Evolutionary conservation across 2,329 filamentous ascomycete species (phyloP).

Genomic region (Aspergillus costaricaensis): DNA sequence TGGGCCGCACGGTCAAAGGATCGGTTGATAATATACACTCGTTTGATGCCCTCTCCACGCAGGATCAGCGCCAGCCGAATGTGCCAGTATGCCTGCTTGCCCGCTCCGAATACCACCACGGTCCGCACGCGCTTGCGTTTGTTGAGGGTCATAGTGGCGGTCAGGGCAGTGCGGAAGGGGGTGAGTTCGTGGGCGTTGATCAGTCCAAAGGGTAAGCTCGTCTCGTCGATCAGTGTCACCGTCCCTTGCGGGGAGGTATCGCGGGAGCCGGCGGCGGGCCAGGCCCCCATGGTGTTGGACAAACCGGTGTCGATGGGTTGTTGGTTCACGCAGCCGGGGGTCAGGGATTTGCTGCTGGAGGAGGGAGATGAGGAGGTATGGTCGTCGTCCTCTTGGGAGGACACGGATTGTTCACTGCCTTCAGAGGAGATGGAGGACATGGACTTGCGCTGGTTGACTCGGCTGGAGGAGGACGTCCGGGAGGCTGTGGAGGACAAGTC

Average conservation of each 20-base stretch:
- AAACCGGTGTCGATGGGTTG: constrained; percentile 28
- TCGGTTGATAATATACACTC: constrained; percentile 81
- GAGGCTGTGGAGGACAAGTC: constrained; percentile 11
- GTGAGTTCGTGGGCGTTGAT: constrained; percentile 70
- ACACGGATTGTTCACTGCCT: constrained; percentile 38
- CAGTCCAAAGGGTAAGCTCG: constrained; percentile 61
- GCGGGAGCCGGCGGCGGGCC: constrained; percentile 37
- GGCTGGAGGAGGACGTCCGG: constrained; percentile 7
- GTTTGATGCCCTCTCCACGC: constrained; percentile 67
- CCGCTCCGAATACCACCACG: constrained; percentile 81
- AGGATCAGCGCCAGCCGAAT: constrained; percentile 76
- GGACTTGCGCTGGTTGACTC: constrained; percentile 29
- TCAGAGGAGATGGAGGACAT: constrained; percentile 39
- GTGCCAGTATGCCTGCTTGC: constrained; percentile 93
- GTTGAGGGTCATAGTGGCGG: constrained; percentile 61
- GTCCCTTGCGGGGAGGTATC: constrained; percentile 58
- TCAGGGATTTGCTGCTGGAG: constrained; percentile 27
- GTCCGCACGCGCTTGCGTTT: constrained; percentile 70
- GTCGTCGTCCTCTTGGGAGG: constrained; percentile 32
- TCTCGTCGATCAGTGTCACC: constrained; percentile 60
- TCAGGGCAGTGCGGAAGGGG: constrained; percentile 68
- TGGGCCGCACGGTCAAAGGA: constrained; percentile 48
- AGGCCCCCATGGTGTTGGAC: constrained; percentile 35
- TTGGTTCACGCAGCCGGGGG: constrained; percentile 34
- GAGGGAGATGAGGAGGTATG: neutral